These are phyloP conservation scores for Benincasa hispida DNA, from an alignment of 306 rosid genomes.

Conservation along the genomic window DNA sequence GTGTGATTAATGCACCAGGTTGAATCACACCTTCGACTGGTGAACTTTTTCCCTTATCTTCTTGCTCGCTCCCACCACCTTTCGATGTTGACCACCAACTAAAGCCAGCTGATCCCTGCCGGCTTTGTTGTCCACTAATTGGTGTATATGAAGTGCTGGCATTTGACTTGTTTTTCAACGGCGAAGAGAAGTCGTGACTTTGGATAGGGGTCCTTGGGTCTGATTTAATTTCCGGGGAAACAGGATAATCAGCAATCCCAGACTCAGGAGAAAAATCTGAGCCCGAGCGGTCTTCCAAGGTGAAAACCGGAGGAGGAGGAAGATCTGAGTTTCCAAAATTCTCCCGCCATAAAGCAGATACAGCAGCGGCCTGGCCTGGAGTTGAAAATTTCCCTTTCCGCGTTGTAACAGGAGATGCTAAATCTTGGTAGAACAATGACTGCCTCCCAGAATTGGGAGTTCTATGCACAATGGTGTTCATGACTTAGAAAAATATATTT, in stretches of 20 bases:
- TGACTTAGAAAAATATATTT: neutral
- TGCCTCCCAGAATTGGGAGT: constrained; percentile 74
- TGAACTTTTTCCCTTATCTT: constrained; percentile 68
- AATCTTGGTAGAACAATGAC: constrained; percentile 81
- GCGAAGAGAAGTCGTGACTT: constrained; percentile 48
- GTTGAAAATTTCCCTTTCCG: constrained; percentile 64
- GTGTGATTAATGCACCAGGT: constrained; percentile 75
- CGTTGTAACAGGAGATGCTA: constrained; percentile 81
- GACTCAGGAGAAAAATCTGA: constrained; percentile 87
- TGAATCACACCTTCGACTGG: constrained; percentile 96
- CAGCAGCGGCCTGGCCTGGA: constrained; percentile 77
- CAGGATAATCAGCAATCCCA: constrained; percentile 71
- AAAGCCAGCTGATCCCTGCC: constrained; percentile 44
- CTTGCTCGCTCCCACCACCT: constrained; percentile 65
- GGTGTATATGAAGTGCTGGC: constrained; percentile 72
- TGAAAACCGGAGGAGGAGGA: constrained; percentile 89
- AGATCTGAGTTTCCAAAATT: constrained; percentile 59
- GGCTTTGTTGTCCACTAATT: constrained; percentile 51
- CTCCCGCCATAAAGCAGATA: constrained; percentile 79
- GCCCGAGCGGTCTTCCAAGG: constrained; percentile 85
- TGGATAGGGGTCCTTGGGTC: constrained; percentile 50
- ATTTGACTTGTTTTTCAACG: constrained; percentile 43
- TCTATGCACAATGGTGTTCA: constrained; percentile 54
- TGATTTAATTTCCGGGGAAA: constrained; percentile 72
- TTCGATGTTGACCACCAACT: constrained; percentile 78